Evolutionary conservation across 768 basidiomycete species (phyloP).

Genomic region (Amanita subjunquillea): DNA sequence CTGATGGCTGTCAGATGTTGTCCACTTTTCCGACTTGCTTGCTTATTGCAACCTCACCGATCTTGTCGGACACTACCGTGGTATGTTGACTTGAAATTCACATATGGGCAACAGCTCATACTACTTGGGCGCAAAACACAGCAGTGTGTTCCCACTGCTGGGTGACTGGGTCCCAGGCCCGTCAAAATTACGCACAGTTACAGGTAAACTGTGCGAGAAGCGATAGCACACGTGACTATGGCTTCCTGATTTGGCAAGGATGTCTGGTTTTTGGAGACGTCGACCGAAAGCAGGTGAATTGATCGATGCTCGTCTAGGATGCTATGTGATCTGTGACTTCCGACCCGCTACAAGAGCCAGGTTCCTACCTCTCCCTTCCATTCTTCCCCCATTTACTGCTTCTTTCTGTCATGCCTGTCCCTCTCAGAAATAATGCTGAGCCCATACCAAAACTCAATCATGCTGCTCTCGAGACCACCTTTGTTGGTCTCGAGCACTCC

Average conservation of each 20-base stretch:
- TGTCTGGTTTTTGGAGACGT: conserved; percentile 17
- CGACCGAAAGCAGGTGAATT: conserved; percentile 18
- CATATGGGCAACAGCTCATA: too few species aligned
- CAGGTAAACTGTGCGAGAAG: neutral
- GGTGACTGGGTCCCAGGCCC: neutral
- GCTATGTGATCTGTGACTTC: conserved; percentile 8
- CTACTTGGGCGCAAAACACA: too few species aligned
- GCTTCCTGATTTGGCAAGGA: conserved; percentile 21
- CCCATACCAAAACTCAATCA: conserved; percentile 35
- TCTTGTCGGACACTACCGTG: neutral
- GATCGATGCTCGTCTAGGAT: conserved; percentile 19
- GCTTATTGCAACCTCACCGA: neutral
- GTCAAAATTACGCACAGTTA: neutral
- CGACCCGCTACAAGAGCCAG: conserved; percentile 13
- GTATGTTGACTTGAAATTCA: too few species aligned
- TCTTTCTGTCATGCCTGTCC: conserved; percentile 17
- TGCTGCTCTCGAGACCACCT: conserved; percentile 46
- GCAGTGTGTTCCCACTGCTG: too few species aligned
- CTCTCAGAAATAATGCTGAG: conserved; percentile 13
- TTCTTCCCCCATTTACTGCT: conserved; percentile 4
- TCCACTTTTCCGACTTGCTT: too few species aligned
- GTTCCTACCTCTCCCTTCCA: conserved; percentile 5
- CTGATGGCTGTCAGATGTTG: neutral
- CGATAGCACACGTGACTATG: conserved; percentile 10
- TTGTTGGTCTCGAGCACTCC: conserved; percentile 54